A percentile compares a stretch with the other conserved stretches of the same genome.
phyloP scores from a whole-genome alignment of 352 stramenopile genomes.

The Globisporangium cylindrosporum region DNA sequence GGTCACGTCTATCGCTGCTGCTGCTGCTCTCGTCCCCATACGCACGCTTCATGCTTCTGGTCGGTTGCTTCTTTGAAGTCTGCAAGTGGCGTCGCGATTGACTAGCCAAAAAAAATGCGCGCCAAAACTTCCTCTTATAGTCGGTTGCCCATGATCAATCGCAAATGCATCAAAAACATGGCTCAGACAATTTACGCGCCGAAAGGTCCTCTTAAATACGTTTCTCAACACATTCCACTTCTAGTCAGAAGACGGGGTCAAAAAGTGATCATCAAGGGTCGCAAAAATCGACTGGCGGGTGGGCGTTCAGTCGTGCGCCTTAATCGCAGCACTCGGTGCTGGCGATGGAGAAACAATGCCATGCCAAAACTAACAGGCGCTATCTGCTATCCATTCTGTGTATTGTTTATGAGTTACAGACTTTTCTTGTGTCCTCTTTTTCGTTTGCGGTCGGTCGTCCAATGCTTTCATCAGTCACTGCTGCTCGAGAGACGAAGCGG shows the following conservation, averaged over 20 bases:
- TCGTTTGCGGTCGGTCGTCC: neutral
- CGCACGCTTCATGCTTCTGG: slow-evolving; percentile 2
- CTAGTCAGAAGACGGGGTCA: too few relatives aligned
- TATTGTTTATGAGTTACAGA: neutral
- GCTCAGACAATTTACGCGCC: neutral
- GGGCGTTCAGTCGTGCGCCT: neutral
- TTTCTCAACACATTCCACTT: too few relatives aligned
- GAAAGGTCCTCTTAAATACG: neutral
- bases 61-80: neutral
- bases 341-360: neutral
- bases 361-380: neutral
- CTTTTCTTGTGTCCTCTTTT: neutral
- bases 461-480: neutral
- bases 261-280: neutral
- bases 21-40: neutral
- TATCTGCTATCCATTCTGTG: neutral
- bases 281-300: neutral
- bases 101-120: neutral
- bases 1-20: neutral
- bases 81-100: neutral
- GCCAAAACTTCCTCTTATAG: neutral
- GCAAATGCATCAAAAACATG: neutral
- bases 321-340: neutral
- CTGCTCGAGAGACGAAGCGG: neutral
- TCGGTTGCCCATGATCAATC: neutral